These are phyloP conservation scores for Debaryomyces castellii DNA, from an alignment of 805 yeast genomes.

Conservation along the genomic window DNA sequence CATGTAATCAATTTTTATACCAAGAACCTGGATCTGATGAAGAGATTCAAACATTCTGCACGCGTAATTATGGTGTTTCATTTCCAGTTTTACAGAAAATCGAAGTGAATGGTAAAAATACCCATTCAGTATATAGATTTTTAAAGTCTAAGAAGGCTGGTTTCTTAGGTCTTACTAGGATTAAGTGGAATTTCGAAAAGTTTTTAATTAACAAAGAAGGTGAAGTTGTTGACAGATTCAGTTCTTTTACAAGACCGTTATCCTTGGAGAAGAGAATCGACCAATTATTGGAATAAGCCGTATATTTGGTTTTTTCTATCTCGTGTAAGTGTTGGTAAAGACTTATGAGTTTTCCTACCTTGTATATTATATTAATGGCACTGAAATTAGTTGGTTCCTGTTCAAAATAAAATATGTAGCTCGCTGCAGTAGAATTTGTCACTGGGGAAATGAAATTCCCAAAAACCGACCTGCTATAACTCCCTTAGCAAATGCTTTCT, in stretches of 20 bases:
- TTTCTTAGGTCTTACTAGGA: slow-evolving; percentile 37
- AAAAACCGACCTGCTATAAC: too few relatives aligned
- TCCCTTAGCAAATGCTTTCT: too few relatives aligned
- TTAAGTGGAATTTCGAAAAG: slow-evolving; percentile 48
- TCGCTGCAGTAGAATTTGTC: too few relatives aligned
- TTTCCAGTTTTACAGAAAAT: slow-evolving; percentile 87
- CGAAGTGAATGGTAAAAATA: slow-evolving; percentile 82
- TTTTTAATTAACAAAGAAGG: slow-evolving; percentile 42
- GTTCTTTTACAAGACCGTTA: slow-evolving; percentile 60
- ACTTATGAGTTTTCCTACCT: too few relatives aligned
- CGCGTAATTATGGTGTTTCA: slow-evolving; percentile 80
- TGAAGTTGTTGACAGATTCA: slow-evolving; percentile 48
- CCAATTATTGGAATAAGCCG: slow-evolving; percentile 42
- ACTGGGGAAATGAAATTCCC: too few relatives aligned
- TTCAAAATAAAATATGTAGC: too few relatives aligned
- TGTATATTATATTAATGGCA: too few relatives aligned
- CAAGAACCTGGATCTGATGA: slow-evolving; percentile 46
- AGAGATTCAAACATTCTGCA: slow-evolving; percentile 73
- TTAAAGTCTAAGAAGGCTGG: slow-evolving; percentile 64
- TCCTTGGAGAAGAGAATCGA: slow-evolving; percentile 49
- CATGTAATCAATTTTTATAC: slow-evolving; percentile 43
- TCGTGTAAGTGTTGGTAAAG: too few relatives aligned
- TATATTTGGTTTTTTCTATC: neutral
- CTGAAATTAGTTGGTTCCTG: too few relatives aligned
- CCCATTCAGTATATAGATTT: slow-evolving; percentile 78